Conservation (phyloP, 1,139 yeast genomes). For the Yamadazyma siamensis region DNA sequence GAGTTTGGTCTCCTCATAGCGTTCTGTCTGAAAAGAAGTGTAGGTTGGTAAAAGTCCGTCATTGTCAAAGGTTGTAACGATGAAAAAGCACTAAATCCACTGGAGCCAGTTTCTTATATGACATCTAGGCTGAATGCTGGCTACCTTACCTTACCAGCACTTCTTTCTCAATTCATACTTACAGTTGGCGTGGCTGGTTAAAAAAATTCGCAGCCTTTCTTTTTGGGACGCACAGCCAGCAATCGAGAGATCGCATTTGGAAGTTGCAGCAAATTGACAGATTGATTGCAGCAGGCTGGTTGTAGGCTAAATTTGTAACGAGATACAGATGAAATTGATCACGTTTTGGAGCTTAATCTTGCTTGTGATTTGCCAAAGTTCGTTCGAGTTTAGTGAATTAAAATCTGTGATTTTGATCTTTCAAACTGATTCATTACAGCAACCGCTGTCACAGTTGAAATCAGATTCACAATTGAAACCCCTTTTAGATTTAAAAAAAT, state of each 20-base stretch:
- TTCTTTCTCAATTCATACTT: conserved; percentile 2
- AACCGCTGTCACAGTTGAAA: too few species aligned
- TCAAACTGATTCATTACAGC: conserved; percentile 7
- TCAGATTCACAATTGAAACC: too few species aligned
- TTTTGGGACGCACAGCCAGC: conserved; percentile 4
- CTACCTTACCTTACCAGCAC: conserved; percentile 2
- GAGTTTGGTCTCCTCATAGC: conserved; percentile 38
- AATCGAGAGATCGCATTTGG: conserved; percentile 1
- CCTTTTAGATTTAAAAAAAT: conserved; percentile 6
- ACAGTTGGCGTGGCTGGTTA: conserved; percentile 4
- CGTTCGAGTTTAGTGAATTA: conserved; percentile 2
- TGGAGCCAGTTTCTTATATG: conserved; percentile 1
- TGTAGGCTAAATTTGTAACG: too few species aligned
- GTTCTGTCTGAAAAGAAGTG: conserved; percentile 42
- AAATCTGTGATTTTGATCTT: conserved; percentile 8
- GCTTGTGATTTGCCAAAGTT: too few species aligned
- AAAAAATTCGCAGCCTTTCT: too few species aligned
- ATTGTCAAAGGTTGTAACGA: conserved; percentile 12
- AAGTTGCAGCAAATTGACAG: conserved; percentile 1
- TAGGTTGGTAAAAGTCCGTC: conserved; percentile 43
- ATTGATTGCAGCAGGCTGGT: too few species aligned
- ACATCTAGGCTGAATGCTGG: background rate
- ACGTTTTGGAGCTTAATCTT: too few species aligned
- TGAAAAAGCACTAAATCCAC: too few species aligned
- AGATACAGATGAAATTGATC: too few species aligned